Percentiles rank a stretch among this genome's conserved stretches.
These are phyloP conservation scores for Podosphaera xanthii DNA, from an alignment of 2,329 filamentous ascomycete species.

Conservation along the genomic window DNA sequence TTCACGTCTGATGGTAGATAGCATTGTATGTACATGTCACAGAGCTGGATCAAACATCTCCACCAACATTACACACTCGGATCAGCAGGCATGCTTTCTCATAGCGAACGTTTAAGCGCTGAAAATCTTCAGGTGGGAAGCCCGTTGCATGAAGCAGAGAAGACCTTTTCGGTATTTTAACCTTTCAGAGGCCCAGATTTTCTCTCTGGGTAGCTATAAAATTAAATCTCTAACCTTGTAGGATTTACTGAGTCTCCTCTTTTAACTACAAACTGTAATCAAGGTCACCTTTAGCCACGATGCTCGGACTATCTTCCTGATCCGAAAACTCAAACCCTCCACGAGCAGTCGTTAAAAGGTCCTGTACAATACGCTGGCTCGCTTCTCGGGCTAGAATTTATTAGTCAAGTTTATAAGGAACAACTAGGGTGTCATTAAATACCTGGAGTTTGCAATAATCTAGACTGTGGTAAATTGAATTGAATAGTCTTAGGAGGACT, in stretches of 20 bases:
- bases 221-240: too few species aligned
- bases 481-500: conserved; percentile 89
- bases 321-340: conserved; percentile 35
- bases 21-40: too few species aligned
- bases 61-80: too few species aligned
- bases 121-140: too few species aligned
- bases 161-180: too few species aligned
- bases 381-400: conserved; percentile 44
- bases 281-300: conserved; percentile 40
- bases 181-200: too few species aligned
- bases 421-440: conserved; percentile 13
- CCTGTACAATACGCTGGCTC: conserved; percentile 59
- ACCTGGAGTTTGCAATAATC: conserved; percentile 62
- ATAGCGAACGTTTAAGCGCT: too few species aligned
- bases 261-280: conserved; percentile 28
- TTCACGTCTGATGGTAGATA: too few species aligned
- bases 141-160: too few species aligned
- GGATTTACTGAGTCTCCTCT: not conserved
- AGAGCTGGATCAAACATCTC: too few species aligned
- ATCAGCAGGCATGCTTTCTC: too few species aligned
- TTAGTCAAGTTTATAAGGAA: conserved; percentile 2
- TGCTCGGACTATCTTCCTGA: conserved; percentile 37
- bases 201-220: too few species aligned
- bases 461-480: conserved; percentile 56
- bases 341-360: conserved; percentile 55